Evolutionary conservation across 2,329 filamentous ascomycete species (phyloP), one percentile per base, ranked within the genome.

Genomic region (Colletotrichum chlorophyti): DNA sequence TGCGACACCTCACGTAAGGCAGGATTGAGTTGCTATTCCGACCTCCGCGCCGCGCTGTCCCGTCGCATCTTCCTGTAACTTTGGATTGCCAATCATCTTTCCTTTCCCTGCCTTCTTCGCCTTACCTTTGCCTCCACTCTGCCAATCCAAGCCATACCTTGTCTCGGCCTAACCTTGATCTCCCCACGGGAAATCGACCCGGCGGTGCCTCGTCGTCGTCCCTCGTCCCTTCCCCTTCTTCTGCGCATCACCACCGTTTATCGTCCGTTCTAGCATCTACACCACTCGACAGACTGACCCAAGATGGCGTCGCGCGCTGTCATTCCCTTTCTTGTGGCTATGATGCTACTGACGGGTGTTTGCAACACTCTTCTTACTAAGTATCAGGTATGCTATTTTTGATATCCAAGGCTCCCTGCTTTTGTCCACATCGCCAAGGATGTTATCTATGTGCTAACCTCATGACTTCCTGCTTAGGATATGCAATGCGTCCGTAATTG

Each of bases 361-460:
- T 97, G 93, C 82, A 99, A 99, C 74, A 99, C 95, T 2, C 85
- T 99, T 61, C 82, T 99, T 69, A 97, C 94, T 66, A 99, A 99
- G 72, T 97, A 93, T 70, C 94, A 98, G 80, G 93, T 93, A 75
- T 61, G 79, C 71, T 40, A n/a, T 21, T 24, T 37, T 23, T 21
- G 5, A 12, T 29, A 7, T 19, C 11, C 15, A 21, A 31, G 9
- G 9, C 9, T 14, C n/a, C 19, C n/a, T 24, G 24, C 32, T 21
- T 14, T 31, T 9, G 14, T n/a, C n/a, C n/a, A n/a, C n/a, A n/a
- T n/a, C n/a, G n/a, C n/a, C n/a, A n/a, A n/a, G n/a, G n/a, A n/a
- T n/a, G n/a, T 14, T 21, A 9, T 12, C 15, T 32, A 15, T 10
- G 21, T 6, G 29, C 53, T 61, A 27, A 43, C 24, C 38, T 17